Conservation (phyloP, 129 eudicot species). For the Ambrosia trifida region DNA sequence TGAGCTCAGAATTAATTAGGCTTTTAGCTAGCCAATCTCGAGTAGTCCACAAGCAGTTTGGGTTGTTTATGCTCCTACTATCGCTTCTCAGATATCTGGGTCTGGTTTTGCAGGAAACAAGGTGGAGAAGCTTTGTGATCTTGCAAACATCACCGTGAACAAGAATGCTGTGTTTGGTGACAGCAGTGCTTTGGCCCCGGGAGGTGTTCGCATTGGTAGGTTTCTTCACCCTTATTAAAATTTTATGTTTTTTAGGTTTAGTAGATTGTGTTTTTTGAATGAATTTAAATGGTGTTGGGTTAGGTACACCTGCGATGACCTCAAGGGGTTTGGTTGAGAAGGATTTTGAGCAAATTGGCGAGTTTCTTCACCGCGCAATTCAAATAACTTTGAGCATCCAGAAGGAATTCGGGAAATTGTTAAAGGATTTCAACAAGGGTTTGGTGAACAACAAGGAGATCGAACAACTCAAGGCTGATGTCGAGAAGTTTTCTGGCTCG, state of each 20-base stretch:
- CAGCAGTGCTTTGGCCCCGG: slow-evolving; percentile 92
- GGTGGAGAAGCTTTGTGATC: slow-evolving; percentile 90
- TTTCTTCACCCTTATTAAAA: neutral
- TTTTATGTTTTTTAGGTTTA: neutral
- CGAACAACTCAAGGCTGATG: slow-evolving; percentile 80
- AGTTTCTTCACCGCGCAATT: slow-evolving; percentile 83
- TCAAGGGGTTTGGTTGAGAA: slow-evolving; percentile 95
- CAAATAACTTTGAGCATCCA: slow-evolving; percentile 78
- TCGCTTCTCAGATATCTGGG: neutral
- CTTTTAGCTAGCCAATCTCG: too few species aligned
- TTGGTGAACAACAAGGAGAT: slow-evolving; percentile 84
- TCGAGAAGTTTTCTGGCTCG: slow-evolving; percentile 80
- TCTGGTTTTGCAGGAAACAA: slow-evolving; percentile 58
- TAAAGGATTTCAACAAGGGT: slow-evolving; percentile 98
- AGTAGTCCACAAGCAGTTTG: too few species aligned
- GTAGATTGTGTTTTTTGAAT: neutral
- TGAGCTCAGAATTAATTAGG: too few species aligned
- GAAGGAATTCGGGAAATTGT: slow-evolving; percentile 82
- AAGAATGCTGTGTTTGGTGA: slow-evolving; percentile 95
- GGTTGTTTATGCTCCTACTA: too few species aligned
- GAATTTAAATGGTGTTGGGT: neutral
- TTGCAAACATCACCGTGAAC: slow-evolving; percentile 80
- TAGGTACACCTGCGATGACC: slow-evolving; percentile 98
- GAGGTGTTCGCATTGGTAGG: slow-evolving; percentile 89
- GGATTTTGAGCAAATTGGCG: slow-evolving; percentile 93